Conservation (phyloP, 139 green algal species). For the Micromonas pusilla region DNA sequence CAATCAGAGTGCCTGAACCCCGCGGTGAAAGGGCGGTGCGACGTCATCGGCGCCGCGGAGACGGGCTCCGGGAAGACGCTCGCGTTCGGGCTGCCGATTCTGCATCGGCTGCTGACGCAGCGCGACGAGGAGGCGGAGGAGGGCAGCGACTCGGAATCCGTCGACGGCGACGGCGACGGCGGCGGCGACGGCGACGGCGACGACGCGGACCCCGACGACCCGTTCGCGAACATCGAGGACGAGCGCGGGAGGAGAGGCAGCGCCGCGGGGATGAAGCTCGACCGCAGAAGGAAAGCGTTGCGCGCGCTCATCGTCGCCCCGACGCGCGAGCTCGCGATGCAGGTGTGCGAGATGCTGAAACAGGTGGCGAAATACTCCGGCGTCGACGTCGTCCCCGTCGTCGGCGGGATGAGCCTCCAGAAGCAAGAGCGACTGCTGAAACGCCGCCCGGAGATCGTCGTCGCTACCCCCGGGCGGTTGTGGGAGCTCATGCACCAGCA, state of each 20-base stretch:
- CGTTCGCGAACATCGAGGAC: neutral
- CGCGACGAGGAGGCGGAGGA: conserved; percentile 12
- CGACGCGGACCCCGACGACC: neutral
- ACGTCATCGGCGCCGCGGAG: conserved; percentile 92
- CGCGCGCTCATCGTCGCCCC: conserved; percentile 83
- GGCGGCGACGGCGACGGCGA: neutral
- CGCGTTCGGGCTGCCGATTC: conserved; percentile 90
- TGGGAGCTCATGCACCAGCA: conserved; percentile 81
- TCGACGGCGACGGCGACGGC: neutral
- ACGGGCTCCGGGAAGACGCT: conserved; percentile 97
- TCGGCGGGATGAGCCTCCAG: conserved; percentile 76
- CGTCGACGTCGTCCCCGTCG: conserved; percentile 71
- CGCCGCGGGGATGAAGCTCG: neutral
- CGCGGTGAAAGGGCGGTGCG: conserved; percentile 49
- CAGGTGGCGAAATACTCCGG: conserved; percentile 48
- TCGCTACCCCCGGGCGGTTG: conserved; percentile 88
- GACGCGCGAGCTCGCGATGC: conserved; percentile 89
- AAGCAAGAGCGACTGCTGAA: conserved; percentile 86
- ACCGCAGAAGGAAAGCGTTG: conserved; percentile 38
- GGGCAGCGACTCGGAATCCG: neutral
- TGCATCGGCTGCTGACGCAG: conserved; percentile 64
- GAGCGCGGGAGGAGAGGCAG: too few relatives aligned
- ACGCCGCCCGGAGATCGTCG: conserved; percentile 61
- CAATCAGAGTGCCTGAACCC: neutral
- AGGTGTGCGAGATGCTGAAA: conserved; percentile 63